Evolutionary conservation across 2,329 filamentous ascomycete genomes (phyloP).

Genomic region (Seiridium unicorne): DNA sequence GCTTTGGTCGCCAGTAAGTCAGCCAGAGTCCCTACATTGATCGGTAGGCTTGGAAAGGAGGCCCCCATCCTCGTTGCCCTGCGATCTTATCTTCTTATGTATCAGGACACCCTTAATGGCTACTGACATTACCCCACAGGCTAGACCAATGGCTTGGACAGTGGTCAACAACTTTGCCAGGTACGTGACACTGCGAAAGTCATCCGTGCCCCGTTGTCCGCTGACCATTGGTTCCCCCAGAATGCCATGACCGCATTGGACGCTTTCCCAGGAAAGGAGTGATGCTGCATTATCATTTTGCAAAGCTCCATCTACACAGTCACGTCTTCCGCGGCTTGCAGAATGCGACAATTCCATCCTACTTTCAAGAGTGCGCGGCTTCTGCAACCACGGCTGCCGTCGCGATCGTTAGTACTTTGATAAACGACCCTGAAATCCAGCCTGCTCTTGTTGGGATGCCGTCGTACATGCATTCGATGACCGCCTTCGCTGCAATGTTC

Average conservation of each 20-base stretch:
- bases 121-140: not conserved
- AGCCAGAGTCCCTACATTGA: no score
- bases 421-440: constrained; percentile 39
- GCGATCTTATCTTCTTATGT: no score
- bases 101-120: no score
- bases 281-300: constrained; percentile 39
- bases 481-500: constrained; percentile 51
- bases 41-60: no score
- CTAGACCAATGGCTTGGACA: constrained; percentile 35
- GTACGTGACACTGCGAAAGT: constrained; percentile 17
- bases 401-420: constrained; percentile 41
- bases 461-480: constrained; percentile 52
- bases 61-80: no score
- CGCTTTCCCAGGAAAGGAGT: constrained; percentile 37
- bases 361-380: constrained; percentile 31
- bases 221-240: constrained; percentile 36
- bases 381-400: constrained; percentile 37
- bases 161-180: constrained; percentile 29
- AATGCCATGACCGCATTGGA: constrained; percentile 36
- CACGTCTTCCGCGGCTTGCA: constrained; percentile 37
- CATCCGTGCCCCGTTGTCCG: constrained; percentile 9
- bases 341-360: constrained; percentile 29
- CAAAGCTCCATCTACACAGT: constrained; percentile 40
- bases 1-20: constrained; percentile 24
- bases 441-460: constrained; percentile 42